phyloP scores from a whole-genome alignment of 2,329 filamentous ascomycete genomes.

The Peltaster fructicola region DNA sequence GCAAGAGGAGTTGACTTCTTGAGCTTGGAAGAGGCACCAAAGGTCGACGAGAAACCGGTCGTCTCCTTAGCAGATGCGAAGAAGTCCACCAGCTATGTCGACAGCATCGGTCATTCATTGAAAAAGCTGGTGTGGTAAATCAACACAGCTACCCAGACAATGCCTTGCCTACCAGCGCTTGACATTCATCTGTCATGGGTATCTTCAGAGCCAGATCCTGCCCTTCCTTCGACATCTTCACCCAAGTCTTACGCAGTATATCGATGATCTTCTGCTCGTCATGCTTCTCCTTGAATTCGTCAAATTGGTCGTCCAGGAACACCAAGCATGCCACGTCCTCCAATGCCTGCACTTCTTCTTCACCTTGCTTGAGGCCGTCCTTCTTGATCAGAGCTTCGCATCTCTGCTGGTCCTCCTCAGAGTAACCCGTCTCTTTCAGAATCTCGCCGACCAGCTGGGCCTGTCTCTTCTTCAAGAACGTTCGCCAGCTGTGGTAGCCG shows the following conservation, averaged over 20 bases:
- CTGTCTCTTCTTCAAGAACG: constrained; percentile 55
- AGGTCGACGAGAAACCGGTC: constrained; percentile 47
- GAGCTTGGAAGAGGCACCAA: constrained; percentile 9
- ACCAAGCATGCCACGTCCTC: constrained; percentile 80
- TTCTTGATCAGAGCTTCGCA: constrained; percentile 62
- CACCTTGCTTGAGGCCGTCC: constrained; percentile 46
- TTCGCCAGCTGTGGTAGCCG: constrained; percentile 68
- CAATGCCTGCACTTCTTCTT: constrained; percentile 53
- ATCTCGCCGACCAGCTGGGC: constrained; percentile 41
- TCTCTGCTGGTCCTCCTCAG: constrained; percentile 36
- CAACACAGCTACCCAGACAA: no score
- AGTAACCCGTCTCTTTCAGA: constrained; percentile 34
- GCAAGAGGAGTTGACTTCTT: constrained; percentile 13
- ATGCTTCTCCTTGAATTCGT: constrained; percentile 54
- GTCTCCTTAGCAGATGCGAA: constrained; percentile 72
- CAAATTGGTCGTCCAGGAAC: constrained; percentile 75
- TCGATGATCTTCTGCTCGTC: constrained; percentile 62
- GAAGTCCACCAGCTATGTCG: constrained; percentile 69
- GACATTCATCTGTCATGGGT: constrained; percentile 44
- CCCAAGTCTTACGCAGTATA: constrained; percentile 59
- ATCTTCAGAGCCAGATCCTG: constrained; percentile 48
- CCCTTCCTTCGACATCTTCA: constrained; percentile 51
- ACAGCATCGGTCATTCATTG: constrained; percentile 73
- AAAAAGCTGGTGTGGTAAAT: constrained; percentile 95
- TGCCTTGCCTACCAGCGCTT: constrained; percentile 45